A percentile compares a stretch with the other conserved stretches of the same genome.
Conservation (phyloP, 2,329 filamentous ascomycete species). For the Hypoxylon sp. region DNA sequence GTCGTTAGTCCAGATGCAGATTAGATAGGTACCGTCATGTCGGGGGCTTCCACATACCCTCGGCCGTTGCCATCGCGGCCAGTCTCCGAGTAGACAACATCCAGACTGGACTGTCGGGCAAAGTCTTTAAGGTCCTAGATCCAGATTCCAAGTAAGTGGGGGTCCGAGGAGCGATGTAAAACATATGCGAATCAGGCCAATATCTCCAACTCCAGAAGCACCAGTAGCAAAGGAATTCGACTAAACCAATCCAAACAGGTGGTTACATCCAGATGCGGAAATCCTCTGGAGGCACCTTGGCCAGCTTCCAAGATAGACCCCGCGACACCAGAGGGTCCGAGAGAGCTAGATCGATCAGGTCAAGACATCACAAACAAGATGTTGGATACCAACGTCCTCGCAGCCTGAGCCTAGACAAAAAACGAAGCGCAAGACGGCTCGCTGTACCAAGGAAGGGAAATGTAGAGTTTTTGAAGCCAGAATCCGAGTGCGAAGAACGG, state of each 20-base stretch:
- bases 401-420: conserved; percentile 41
- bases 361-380: conserved; percentile 39
- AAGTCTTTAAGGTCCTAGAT: conserved; percentile 99
- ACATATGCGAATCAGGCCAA: conserved; percentile 46
- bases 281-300: conserved; percentile 44
- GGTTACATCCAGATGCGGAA: conserved; percentile 43
- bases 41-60: conserved; percentile 69
- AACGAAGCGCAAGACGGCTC: conserved; percentile 41
- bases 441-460: conserved; percentile 41
- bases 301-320: conserved; percentile 44
- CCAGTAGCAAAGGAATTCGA: conserved; percentile 46
- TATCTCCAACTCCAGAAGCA: conserved; percentile 45
- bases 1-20: conserved; percentile 20
- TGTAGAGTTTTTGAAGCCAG: conserved; percentile 43
- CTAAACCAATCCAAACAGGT: conserved; percentile 46
- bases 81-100: conserved; percentile 98
- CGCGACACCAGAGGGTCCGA: conserved; percentile 40
- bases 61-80: conserved; percentile 89
- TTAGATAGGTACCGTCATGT: conserved; percentile 3
- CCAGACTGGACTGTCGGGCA: conserved; percentile 92
- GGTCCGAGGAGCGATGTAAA: conserved; percentile 59
- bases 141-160: conserved; percentile 82
- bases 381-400: conserved; percentile 40
- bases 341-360: conserved; percentile 35
- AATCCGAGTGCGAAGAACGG: conserved; percentile 51